A percentile compares a stretch with the other conserved stretches of the same genome.
These are phyloP conservation scores for Lumnitzera littorea DNA, from an alignment of 345 rosid genomes.

Conservation along the genomic window DNA sequence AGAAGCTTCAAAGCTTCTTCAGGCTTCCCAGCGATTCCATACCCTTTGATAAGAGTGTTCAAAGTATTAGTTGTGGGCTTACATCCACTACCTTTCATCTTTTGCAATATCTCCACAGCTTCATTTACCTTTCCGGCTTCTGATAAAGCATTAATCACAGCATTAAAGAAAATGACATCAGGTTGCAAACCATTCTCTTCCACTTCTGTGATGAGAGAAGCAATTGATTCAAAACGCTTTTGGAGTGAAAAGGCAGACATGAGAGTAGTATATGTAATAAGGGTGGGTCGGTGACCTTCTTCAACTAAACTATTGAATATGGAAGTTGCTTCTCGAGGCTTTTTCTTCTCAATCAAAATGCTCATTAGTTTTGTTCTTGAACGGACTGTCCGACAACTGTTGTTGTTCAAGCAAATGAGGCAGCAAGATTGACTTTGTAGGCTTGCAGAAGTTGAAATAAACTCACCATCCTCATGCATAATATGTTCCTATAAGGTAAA, in stretches of 20 bases:
- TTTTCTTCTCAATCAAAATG: conserved; percentile 53
- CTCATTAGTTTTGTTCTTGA: conserved; percentile 92
- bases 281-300: conserved; percentile 80
- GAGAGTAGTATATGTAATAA: conserved; percentile 76
- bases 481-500: conserved; percentile 27
- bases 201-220: conserved; percentile 49
- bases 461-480: conserved; percentile 22
- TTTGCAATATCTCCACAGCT: conserved; percentile 67
- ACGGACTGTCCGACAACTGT: conserved; percentile 56
- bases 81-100: conserved; percentile 77
- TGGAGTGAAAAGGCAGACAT: conserved; percentile 61
- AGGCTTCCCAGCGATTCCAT: conserved; percentile 62
- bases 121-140: conserved; percentile 73
- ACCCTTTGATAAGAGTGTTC: conserved; percentile 85
- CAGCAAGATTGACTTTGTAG: conserved; percentile 32
- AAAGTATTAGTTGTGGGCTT: conserved; percentile 78
- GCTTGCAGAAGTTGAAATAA: conserved; percentile 21
- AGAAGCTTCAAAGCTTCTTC: conserved; percentile 65
- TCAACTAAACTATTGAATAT: conserved; percentile 57
- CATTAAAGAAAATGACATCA: conserved; percentile 83
- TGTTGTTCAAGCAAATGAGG: conserved; percentile 50
- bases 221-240: conserved; percentile 55
- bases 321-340: conserved; percentile 69
- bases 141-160: conserved; percentile 81
- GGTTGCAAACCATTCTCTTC: conserved; percentile 73